phyloP scores from a whole-genome alignment of 2,329 filamentous ascomycete species.

The Fusarium nodosum region DNA sequence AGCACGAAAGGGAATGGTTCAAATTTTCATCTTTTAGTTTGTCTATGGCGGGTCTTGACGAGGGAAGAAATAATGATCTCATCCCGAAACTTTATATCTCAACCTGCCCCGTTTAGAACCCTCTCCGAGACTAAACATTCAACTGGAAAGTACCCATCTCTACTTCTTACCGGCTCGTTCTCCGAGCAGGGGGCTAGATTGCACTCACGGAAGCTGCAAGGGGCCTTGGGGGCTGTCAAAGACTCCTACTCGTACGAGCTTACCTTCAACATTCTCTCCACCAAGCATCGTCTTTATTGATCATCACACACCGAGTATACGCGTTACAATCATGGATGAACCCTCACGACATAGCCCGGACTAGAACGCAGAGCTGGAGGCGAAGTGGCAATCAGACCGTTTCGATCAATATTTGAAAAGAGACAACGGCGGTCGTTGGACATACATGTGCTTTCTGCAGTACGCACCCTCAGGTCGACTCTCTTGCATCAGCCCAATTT shows the following conservation, averaged over 20 bases:
- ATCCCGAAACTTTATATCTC: conserved; percentile 6
- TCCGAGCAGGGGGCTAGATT: too few relatives aligned
- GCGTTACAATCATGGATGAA: too few relatives aligned
- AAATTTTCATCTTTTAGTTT: not conserved
- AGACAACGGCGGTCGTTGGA: not conserved
- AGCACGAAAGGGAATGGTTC: not conserved
- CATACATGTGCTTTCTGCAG: not conserved
- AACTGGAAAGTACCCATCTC: too few relatives aligned
- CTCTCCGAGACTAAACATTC: too few relatives aligned
- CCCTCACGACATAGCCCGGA: not conserved
- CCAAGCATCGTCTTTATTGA: too few relatives aligned
- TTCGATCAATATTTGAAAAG: not conserved
- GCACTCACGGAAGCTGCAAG: too few relatives aligned
- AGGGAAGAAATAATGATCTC: not conserved
- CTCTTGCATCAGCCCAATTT: not conserved
- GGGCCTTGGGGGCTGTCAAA: too few relatives aligned
- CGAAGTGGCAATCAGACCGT: too few relatives aligned
- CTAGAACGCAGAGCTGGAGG: not conserved
- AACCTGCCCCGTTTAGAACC: not conserved
- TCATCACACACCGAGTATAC: not conserved
- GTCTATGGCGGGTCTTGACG: not conserved
- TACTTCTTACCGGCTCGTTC: too few relatives aligned
- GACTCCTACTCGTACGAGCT: too few relatives aligned
- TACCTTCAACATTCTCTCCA: too few relatives aligned
- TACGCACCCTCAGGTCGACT: not conserved